phyloP scores from a whole-genome alignment of 202 grass and related monocot species.

The Musa balbisiana region DNA sequence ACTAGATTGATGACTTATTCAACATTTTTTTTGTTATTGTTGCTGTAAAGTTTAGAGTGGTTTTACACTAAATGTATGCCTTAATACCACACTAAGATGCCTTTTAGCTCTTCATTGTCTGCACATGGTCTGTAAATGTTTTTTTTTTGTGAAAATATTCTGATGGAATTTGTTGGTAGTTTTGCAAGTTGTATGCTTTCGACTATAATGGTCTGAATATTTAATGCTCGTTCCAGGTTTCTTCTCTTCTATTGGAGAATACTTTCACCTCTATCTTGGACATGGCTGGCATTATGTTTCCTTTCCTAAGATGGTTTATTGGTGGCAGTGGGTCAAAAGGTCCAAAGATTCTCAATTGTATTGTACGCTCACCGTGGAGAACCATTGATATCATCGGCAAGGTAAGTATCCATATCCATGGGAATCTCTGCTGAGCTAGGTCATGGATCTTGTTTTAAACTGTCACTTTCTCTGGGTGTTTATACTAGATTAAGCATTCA shows the following conservation, averaged over 20 bases:
- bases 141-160: background rate
- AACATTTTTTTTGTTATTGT: background rate
- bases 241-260: slow-evolving; percentile 89
- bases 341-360: slow-evolving; percentile 79
- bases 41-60: background rate
- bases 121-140: background rate
- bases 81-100: background rate
- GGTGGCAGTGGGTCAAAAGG: slow-evolving; percentile 75
- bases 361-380: slow-evolving; percentile 94
- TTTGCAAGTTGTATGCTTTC: background rate
- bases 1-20: background rate
- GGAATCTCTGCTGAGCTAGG: background rate
- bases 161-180: background rate
- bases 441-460: background rate
- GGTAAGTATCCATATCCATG: slow-evolving; percentile 30
- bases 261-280: slow-evolving; percentile 97
- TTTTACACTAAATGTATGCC: background rate
- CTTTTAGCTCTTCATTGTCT: background rate
- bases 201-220: background rate
- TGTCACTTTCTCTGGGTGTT: background rate
- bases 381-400: slow-evolving; percentile 75
- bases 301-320: slow-evolving; percentile 93
- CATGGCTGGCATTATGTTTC: slow-evolving; percentile 95
- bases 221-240: slow-evolving; percentile 36
- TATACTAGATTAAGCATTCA: background rate